Conservation (phyloP, 495 filamentous ascomycete genomes). For the Penicillium herquei region DNA sequence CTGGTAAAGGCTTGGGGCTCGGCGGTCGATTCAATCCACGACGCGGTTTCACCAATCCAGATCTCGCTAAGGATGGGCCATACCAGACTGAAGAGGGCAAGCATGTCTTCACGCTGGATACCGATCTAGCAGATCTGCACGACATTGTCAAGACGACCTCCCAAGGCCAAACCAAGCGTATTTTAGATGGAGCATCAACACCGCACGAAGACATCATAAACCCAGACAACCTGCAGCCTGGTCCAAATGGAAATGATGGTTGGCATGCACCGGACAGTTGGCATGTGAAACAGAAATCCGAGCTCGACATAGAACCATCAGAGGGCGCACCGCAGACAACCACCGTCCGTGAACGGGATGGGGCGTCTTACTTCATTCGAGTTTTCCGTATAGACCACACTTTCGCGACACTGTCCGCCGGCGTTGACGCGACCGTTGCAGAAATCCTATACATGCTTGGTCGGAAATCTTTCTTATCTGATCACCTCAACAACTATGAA, state of each 20-base stretch:
- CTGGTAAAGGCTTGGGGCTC: constrained; percentile 37
- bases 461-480: constrained; percentile 87
- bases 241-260: constrained; percentile 29
- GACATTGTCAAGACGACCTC: constrained; percentile 64
- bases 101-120: constrained; percentile 71
- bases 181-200: constrained; percentile 42
- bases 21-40: constrained; percentile 32
- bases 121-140: constrained; percentile 77
- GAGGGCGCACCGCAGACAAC: constrained; percentile 56
- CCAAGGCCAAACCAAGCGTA: constrained; percentile 10
- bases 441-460: constrained; percentile 83
- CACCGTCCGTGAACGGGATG: constrained; percentile 59
- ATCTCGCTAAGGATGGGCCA: constrained; percentile 25
- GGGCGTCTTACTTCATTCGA: constrained; percentile 81
- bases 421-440: constrained; percentile 74
- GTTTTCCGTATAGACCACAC: constrained; percentile 91
- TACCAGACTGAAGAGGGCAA: constrained; percentile 29
- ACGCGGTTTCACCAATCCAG: constrained; percentile 58
- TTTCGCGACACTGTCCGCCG: constrained; percentile 83
- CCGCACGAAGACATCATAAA: constrained; percentile 37
- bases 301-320: constrained; percentile 54
- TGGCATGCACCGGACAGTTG: constrained; percentile 95
- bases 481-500: constrained; percentile 88
- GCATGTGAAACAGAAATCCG: constrained; percentile 75
- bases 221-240: constrained; percentile 20